phyloP scores from a whole-genome alignment of 2,329 filamentous ascomycete species.

The Phoma sp. region DNA sequence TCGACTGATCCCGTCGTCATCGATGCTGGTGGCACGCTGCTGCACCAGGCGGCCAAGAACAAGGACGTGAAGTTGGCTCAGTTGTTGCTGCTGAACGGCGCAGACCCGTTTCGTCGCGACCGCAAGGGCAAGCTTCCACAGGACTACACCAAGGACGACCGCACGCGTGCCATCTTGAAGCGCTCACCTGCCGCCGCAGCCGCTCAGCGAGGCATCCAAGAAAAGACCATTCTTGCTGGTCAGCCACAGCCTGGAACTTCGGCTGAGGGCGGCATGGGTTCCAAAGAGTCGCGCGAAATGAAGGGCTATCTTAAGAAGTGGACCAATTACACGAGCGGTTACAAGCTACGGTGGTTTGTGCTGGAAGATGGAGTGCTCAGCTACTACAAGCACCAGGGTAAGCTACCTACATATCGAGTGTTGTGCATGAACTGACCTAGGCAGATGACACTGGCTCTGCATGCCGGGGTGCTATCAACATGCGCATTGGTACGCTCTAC shows the following conservation, averaged over 20 bases:
- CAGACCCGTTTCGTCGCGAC: constrained; percentile 93
- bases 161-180: constrained; percentile 86
- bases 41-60: constrained; percentile 91
- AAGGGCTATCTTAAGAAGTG: constrained; percentile 99
- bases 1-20: constrained; percentile 79
- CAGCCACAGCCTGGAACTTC: constrained; percentile 65
- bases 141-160: constrained; percentile 94
- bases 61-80: constrained; percentile 89
- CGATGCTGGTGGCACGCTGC: constrained; percentile 84
- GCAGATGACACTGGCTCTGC: constrained; percentile 90
- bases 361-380: constrained; percentile 96
- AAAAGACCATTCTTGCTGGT: constrained; percentile 91
- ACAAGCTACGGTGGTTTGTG: constrained; percentile 97
- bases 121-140: constrained; percentile 95
- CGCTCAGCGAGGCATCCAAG: constrained; percentile 93
- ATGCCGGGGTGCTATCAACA: constrained; percentile 97
- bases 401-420: not conserved
- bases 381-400: constrained; percentile 95
- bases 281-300: constrained; percentile 93
- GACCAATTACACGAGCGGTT: constrained; percentile 98
- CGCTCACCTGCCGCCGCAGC: constrained; percentile 92
- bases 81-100: constrained; percentile 87
- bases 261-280: constrained; percentile 65
- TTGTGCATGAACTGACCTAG: constrained; percentile 13
- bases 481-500: constrained; percentile 91